Conservation (phyloP, 345 rosid genomes). For the Camelina sativa region DNA sequence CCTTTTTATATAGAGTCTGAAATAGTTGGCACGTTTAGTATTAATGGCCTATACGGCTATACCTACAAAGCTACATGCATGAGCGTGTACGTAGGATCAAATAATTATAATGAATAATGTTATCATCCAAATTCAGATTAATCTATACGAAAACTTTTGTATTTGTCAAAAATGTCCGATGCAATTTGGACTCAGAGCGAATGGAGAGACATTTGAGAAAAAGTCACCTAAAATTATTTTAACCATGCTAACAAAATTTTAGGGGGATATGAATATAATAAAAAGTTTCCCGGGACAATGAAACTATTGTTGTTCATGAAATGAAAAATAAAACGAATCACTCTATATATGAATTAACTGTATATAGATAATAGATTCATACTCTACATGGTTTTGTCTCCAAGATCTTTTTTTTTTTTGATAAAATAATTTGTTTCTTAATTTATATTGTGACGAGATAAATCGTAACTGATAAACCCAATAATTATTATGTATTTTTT, state of each 20-base stretch:
- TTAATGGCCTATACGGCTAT: not conserved
- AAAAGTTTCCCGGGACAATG: not conserved
- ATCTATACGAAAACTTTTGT: not conserved
- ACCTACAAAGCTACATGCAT: not conserved
- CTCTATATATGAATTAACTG: not conserved
- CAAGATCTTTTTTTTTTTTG: not conserved
- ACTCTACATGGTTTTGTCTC: not conserved
- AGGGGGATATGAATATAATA: not conserved
- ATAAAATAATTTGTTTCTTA: not conserved
- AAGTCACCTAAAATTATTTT: not conserved
- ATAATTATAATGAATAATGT: not conserved
- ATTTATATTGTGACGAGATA: not conserved
- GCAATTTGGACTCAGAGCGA: not conserved
- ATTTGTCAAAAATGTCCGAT: not conserved
- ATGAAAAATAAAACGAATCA: not conserved
- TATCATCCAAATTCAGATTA: not conserved
- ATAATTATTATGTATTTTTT: not conserved
- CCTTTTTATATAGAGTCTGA: too few species aligned
- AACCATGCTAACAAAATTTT: not conserved
- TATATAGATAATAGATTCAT: not conserved
- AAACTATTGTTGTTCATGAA: not conserved
- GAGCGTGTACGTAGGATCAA: not conserved
- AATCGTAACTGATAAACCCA: not conserved
- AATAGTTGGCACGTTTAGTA: slow-evolving; percentile 10
- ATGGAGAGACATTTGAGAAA: not conserved